Conservation (phyloP, 495 filamentous ascomycete genomes). For the Neurospora sp. region DNA sequence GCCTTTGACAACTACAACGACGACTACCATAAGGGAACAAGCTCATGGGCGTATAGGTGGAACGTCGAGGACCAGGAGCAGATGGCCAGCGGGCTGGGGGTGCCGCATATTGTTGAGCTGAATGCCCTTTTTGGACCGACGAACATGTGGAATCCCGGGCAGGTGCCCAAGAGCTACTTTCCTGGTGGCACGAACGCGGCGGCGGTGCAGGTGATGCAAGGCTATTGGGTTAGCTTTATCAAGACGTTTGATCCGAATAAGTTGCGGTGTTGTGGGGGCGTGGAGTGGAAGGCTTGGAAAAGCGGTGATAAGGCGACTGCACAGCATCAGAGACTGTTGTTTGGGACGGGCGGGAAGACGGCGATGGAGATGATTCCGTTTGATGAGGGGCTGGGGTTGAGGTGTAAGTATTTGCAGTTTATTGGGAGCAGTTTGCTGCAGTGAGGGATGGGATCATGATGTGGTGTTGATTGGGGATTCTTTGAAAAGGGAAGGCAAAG, state of each 20-base stretch:
- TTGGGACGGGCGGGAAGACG: conserved; percentile 43
- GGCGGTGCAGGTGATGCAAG: conserved; percentile 49
- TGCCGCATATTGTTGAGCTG: conserved; percentile 51
- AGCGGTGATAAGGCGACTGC: neutral
- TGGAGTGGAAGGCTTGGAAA: conserved; percentile 21
- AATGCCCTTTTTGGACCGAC: conserved; percentile 48
- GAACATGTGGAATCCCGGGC: conserved; percentile 7
- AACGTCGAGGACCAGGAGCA: conserved; percentile 47
- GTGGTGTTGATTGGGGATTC: neutral
- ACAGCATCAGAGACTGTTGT: conserved; percentile 37
- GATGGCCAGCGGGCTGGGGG: conserved; percentile 44
- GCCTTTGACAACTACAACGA: conserved; percentile 27
- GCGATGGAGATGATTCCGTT: conserved; percentile 43
- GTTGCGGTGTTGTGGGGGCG: conserved; percentile 11
- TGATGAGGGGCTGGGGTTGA: conserved; percentile 28
- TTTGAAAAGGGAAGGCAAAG: neutral
- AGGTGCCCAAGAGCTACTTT: conserved; percentile 43
- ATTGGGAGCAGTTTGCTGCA: neutral
- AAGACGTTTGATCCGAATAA: conserved; percentile 53
- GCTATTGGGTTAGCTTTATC: conserved; percentile 63
- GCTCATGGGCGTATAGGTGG: conserved; percentile 55
- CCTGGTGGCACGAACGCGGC: conserved; percentile 35
- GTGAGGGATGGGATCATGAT: neutral
- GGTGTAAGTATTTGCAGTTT: conserved; percentile 41
- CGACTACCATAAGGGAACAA: neutral